Percentiles rank a stretch among this genome's conserved stretches.
phyloP scores from a whole-genome alignment of 495 filamentous ascomycete genomes.

The Aspergillus campestris region DNA sequence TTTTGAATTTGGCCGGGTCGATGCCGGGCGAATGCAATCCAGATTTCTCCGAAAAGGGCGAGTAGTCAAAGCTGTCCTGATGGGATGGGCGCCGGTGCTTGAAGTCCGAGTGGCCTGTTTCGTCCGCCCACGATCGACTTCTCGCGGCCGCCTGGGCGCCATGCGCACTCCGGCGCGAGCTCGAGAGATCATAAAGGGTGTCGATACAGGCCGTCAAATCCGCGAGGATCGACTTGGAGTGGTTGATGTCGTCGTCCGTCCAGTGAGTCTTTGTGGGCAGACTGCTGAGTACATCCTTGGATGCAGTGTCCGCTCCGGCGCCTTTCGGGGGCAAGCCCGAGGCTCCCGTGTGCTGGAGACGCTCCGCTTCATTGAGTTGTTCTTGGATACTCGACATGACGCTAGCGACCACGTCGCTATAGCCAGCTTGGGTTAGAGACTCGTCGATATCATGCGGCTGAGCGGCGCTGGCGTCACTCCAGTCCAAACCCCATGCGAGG shows the following conservation, averaged over 20 bases:
- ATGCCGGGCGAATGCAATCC: background rate
- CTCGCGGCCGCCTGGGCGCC: slow-evolving; percentile 21
- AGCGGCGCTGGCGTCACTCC: slow-evolving; percentile 63
- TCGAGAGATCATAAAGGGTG: slow-evolving; percentile 78
- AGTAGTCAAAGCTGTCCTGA: slow-evolving; percentile 10
- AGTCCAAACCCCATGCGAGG: slow-evolving; percentile 83
- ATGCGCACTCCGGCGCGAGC: slow-evolving; percentile 51
- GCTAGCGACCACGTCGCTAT: slow-evolving; percentile 79
- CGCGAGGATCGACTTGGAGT: slow-evolving; percentile 53
- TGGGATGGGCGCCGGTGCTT: slow-evolving; percentile 6
- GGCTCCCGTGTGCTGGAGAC: slow-evolving; percentile 53
- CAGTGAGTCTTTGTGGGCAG: slow-evolving; percentile 35
- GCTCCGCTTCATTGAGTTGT: slow-evolving; percentile 76
- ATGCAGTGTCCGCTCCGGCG: slow-evolving; percentile 24
- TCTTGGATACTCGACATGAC: slow-evolving; percentile 87
- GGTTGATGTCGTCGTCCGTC: slow-evolving; percentile 42
- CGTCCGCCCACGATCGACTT: slow-evolving; percentile 14
- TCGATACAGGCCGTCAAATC: slow-evolving; percentile 83
- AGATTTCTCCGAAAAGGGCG: slow-evolving; percentile 3
- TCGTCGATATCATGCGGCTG: slow-evolving; percentile 78
- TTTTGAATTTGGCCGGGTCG: slow-evolving; percentile 10
- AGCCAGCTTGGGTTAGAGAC: slow-evolving; percentile 69
- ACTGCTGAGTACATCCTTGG: slow-evolving; percentile 27
- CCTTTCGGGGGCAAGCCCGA: slow-evolving; percentile 32
- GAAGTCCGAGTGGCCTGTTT: slow-evolving; percentile 9